Percentiles rank a stretch among this genome's conserved stretches.
These are phyloP conservation scores for Suaeda aralocaspica DNA, from an alignment of 148 eudicot genomes.

Conservation along the genomic window DNA sequence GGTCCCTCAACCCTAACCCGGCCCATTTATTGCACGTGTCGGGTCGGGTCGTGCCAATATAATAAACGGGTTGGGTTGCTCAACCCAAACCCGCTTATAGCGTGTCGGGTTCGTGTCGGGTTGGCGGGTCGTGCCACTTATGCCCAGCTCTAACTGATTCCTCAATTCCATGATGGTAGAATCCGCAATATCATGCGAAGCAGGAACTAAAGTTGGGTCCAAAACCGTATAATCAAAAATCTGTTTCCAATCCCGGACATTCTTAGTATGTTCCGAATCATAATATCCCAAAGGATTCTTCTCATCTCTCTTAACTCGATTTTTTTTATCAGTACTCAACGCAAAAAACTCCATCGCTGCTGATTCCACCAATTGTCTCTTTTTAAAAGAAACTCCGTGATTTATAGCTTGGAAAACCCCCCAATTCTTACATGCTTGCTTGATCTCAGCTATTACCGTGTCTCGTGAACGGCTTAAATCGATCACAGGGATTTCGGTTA, in stretches of 20 bases:
- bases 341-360: conserved; percentile 42
- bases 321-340: conserved; percentile 47
- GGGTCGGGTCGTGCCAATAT: no score
- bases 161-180: conserved; percentile 24
- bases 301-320: conserved; percentile 42
- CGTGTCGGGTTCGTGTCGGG: no score
- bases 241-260: conserved; percentile 69
- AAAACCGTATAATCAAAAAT: conserved; percentile 44
- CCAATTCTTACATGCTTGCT: conserved; percentile 55
- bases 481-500: conserved; percentile 49
- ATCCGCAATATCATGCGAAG: conserved; percentile 45
- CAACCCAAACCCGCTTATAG: no score
- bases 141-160: no score
- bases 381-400: conserved; percentile 48
- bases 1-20: no score
- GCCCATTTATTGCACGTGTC: no score
- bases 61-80: no score
- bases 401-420: conserved; percentile 66
- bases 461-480: conserved; percentile 35
- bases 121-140: no score
- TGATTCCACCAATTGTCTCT: conserved; percentile 29
- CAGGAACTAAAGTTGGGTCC: conserved; percentile 39
- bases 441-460: conserved; percentile 28
- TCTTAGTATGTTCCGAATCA: conserved; percentile 59
- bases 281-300: conserved; percentile 45